Base-by-base conservation (phyloP, 148 eudicot genomes). In the Cornus kousa region DNA sequence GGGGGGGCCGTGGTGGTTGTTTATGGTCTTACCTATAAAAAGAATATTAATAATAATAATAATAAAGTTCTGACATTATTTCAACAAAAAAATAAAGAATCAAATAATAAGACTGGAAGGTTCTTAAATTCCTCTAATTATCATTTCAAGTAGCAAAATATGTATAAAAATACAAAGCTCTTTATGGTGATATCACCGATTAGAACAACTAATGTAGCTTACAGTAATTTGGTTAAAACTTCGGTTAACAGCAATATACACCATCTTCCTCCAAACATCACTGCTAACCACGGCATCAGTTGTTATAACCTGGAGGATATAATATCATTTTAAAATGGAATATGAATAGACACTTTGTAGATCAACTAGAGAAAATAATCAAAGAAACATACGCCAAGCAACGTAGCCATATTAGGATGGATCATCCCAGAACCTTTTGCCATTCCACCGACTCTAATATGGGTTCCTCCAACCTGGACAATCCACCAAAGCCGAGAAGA, bases 401-500 rank as follows among this genome's bases (percentile, higher is more conserved):
- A 85, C 53, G 99, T 96, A 17, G 98, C 99, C 99, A 96, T 96
- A 80, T 96, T 92, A 28, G 99, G 99, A 86, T 96, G 99, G 84
- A 96, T 96, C 99, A 96, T 96, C 55, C 99, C 99, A 70, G 99
- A 96, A 74, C 99, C 99, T 86, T 96, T 96, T 68, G 99, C 99
- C 99, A 96, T 96, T 78, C 99, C 99, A 57, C 99, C 99, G 70
- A 96, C 65, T 87, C 91, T 86, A 79, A 96, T 82, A 76, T 28
- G 81, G 19, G 87, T 83, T 72, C 90, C 91, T 81, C 98, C 98
- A 80, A 96, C 89, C 99, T 89, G 39, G 10, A 37, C 48, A 67
- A 74, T 60, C 37, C 80, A 59, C 28, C 40, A 39, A 4, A 37
- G 8, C 16, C 19, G 66, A 55, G n/a, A 19, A 62, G 7, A 62